Conservation (phyloP, 1,284 basidiomycete genomes). For the Ganoderma boninense region DNA sequence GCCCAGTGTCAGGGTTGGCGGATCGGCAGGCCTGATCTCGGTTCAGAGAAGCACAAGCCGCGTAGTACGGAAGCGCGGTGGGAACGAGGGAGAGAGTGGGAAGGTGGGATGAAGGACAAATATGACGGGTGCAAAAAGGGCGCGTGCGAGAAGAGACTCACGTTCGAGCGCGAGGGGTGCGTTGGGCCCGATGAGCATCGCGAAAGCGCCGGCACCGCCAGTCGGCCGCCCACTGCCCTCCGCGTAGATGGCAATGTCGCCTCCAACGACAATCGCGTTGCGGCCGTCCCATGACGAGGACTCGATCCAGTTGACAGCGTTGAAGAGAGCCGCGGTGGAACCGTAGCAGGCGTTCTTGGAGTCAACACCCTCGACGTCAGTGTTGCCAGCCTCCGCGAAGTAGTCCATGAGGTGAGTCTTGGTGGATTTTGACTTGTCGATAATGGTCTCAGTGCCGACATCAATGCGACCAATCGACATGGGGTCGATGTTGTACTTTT, state of each 20-base stretch:
- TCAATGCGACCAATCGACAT: conserved; percentile 96
- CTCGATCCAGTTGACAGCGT: conserved; percentile 98
- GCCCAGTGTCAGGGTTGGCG: conserved; percentile 5
- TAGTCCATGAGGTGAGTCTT: conserved; percentile 99
- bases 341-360: conserved; percentile 99
- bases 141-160: conserved; percentile 54
- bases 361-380: conserved; percentile 98
- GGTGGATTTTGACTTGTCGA: conserved; percentile 99
- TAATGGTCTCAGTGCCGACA: conserved; percentile 98
- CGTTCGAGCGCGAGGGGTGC: conserved; percentile 96
- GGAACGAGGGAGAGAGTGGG: neutral
- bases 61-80: conserved; percentile 10
- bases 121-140: neutral
- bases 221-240: conserved; percentile 96
- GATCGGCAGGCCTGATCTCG: neutral
- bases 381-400: conserved; percentile 92
- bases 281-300: conserved; percentile 98
- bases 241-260: conserved; percentile 98
- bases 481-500: conserved; percentile 97
- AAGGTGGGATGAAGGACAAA: neutral
- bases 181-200: conserved; percentile 95
- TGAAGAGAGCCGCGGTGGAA: conserved; percentile 97
- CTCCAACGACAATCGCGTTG: conserved; percentile 96
- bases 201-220: conserved; percentile 96
- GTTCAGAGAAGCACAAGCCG: neutral